phyloP scores from a whole-genome alignment of 306 rosid species.

The Spatholobus suberectus region DNA sequence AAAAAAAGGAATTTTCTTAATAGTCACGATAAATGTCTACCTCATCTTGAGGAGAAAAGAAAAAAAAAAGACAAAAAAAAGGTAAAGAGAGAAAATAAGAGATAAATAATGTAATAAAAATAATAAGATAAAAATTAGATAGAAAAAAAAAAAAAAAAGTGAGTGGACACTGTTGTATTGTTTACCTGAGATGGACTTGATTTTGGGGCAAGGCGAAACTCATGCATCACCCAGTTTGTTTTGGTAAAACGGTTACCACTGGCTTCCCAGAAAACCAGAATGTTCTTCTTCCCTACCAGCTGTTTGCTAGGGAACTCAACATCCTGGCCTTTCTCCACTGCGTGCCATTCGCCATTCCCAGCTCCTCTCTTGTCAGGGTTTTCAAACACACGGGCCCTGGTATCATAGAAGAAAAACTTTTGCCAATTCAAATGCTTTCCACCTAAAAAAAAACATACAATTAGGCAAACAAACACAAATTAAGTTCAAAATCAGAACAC shows the following conservation, averaged over 20 bases:
- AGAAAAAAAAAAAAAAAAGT: too few species aligned
- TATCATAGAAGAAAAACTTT: not conserved
- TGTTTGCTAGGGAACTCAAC: not conserved
- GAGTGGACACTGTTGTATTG: too few species aligned
- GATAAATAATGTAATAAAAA: too few species aligned
- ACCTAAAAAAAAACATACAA: not conserved
- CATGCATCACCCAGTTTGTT: constrained; percentile 70
- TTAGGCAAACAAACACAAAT: not conserved
- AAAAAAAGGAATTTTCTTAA: too few species aligned
- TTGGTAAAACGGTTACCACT: not conserved
- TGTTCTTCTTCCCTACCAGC: constrained; percentile 50
- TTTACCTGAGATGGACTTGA: not conserved
- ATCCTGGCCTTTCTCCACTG: constrained; percentile 37
- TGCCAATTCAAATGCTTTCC: not conserved
- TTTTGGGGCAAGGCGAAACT: constrained; percentile 40
- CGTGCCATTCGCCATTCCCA: constrained; percentile 70
- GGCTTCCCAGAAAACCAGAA: constrained; percentile 43
- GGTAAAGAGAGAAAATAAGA: too few species aligned
- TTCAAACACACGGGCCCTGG: not conserved
- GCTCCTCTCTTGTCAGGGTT: constrained; percentile 23
- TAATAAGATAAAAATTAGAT: not conserved
- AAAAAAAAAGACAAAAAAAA: too few species aligned
- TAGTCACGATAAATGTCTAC: too few species aligned
- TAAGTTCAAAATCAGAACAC: not conserved
- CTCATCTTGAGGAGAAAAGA: too few species aligned